Conservation (phyloP, 192 early-diverging fungal genomes). For the Dimargaris verticillata region DNA sequence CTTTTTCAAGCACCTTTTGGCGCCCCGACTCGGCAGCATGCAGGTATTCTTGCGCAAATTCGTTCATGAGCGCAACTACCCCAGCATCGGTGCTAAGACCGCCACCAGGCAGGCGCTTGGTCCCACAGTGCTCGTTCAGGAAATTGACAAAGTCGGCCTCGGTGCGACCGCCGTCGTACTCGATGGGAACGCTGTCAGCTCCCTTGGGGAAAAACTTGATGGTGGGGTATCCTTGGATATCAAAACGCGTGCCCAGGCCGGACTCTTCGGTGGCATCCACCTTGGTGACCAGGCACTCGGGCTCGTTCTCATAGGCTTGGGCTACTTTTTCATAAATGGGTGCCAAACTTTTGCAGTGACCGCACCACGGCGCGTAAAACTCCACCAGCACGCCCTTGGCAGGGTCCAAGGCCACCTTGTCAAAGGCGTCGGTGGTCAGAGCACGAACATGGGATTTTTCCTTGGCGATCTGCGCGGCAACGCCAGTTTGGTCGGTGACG, state of each 20-base stretch:
- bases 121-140: slow-evolving; percentile 72
- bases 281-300: slow-evolving; percentile 73
- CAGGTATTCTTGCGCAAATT: slow-evolving; percentile 36
- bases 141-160: slow-evolving; percentile 61
- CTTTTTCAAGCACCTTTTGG: slow-evolving; percentile 27
- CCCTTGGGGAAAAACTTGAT: slow-evolving; percentile 69
- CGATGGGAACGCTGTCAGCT: slow-evolving; percentile 35
- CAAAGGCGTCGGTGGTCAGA: slow-evolving; percentile 60
- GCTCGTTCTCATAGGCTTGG: slow-evolving; percentile 55
- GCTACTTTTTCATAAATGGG: slow-evolving; percentile 87
- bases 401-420: slow-evolving; percentile 50
- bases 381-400: slow-evolving; percentile 70
- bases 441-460: slow-evolving; percentile 42
- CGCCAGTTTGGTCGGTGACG: slow-evolving; percentile 67
- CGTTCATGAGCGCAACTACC: slow-evolving; percentile 19
- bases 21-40: slow-evolving; percentile 29
- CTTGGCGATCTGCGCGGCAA: slow-evolving; percentile 51
- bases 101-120: slow-evolving; percentile 57
- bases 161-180: slow-evolving; percentile 55
- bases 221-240: slow-evolving; percentile 75
- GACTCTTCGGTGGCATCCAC: slow-evolving; percentile 62
- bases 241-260: slow-evolving; percentile 40
- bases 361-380: slow-evolving; percentile 89
- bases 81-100: slow-evolving; percentile 35
- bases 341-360: slow-evolving; percentile 67